Evolutionary conservation across 768 basidiomycete genomes (phyloP).

Genomic region (Exidia glandulosa): DNA sequence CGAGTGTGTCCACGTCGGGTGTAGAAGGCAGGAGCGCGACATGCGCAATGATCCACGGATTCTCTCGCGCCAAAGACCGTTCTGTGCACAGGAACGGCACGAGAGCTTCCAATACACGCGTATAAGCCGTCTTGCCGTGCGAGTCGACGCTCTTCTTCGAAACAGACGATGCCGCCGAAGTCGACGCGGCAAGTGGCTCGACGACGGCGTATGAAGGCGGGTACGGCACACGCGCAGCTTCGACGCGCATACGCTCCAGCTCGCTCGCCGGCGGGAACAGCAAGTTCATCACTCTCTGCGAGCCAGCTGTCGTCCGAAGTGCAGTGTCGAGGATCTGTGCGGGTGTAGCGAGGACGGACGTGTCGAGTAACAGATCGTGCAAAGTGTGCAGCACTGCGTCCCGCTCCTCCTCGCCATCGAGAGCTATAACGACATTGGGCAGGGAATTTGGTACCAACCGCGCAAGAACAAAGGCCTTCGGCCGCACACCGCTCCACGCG

Average conservation of each 20-base stretch:
- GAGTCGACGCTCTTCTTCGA: slow-evolving; percentile 16
- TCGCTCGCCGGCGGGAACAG: slow-evolving; percentile 39
- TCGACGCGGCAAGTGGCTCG: slow-evolving; percentile 2
- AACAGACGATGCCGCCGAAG: neutral
- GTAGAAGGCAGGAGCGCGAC: slow-evolving; percentile 46
- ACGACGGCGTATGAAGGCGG: slow-evolving; percentile 31
- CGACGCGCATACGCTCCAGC: slow-evolving; percentile 35
- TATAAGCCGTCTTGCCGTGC: slow-evolving; percentile 50
- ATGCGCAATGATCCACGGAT: slow-evolving; percentile 61
- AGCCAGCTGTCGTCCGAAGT: neutral
- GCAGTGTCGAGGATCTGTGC: slow-evolving; percentile 1
- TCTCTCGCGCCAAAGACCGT: slow-evolving; percentile 44
- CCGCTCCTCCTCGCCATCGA: neutral
- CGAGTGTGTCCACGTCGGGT: slow-evolving; percentile 25
- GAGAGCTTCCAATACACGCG: slow-evolving; percentile 47
- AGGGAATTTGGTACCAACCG: neutral
- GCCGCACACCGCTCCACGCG: neutral
- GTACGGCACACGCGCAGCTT: neutral
- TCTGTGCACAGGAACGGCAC: slow-evolving; percentile 45
- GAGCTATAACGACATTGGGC: neutral
- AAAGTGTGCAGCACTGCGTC: neutral
- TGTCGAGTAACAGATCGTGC: slow-evolving; percentile 7
- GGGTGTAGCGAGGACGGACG: slow-evolving; percentile 6
- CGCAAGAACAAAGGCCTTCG: neutral
- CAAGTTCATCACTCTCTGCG: slow-evolving; percentile 25